Base-by-base conservation (phyloP, 2,329 filamentous ascomycete species). In the Colletotrichum costaricense region DNA sequence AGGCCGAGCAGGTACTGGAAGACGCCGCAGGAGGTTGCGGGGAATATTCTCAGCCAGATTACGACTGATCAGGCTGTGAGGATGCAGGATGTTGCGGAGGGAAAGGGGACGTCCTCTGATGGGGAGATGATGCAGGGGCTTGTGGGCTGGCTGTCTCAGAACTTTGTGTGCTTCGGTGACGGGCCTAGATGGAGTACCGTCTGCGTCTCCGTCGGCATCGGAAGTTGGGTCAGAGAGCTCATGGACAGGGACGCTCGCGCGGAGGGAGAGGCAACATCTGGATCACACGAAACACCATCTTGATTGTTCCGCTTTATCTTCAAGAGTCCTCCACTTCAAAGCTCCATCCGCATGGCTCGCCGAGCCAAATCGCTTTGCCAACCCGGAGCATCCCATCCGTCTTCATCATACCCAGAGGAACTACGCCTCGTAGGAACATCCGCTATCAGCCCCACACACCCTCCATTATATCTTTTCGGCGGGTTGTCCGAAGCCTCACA, bases 101-200 rank as follows among this genome's bases (percentile, higher is more conserved):
- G 74, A 2, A 42, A 30, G 4, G 74, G 74, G 0, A 30, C 63
- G 1, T 33, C 52, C 2, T 59, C 11, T 16, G 72, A 74, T 26
- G 33, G 52, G 5, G 42, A 52, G 2, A 24, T 72, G 46, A 4
- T 75, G 49, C 9, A 57, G 24, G 16, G 46, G 8, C 54, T 75
- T 0, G 22, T 72, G 4, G 33, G 35, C 7, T 64, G 59, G 63
- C 16, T 72, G 14, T 64, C 62, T 6, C 60, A 67, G 22, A 71
- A 66, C 28, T 74, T 62, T 33, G 55, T 68, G 5, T 75, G 74
- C 57, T 64, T 75, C 24, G 74, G 74, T 2, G 64, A 75, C 1
- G 74, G 74, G 5, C 74, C 74, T 1, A 22, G 72, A 12, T 75
- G 74, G 74, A 69, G 55, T 26, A 62, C 58, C 1, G 24, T 75